Conservation (phyloP, 1,139 yeast species). For the Candida sp. region DNA sequence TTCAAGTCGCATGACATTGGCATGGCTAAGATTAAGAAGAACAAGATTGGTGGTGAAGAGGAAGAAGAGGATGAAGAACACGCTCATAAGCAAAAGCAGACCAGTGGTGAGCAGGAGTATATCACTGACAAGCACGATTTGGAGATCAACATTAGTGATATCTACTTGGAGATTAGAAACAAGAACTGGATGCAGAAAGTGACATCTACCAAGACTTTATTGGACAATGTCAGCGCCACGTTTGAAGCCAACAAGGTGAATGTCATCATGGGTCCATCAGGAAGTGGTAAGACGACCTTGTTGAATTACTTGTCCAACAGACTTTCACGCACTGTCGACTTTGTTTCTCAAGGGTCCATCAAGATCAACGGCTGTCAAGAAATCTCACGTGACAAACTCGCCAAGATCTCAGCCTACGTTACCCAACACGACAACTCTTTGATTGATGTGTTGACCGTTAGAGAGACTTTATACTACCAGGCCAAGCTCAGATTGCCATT, state of each 20-base stretch:
- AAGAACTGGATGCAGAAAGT: conserved; percentile 11
- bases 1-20: conserved; percentile 56
- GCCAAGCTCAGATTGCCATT: conserved; percentile 64
- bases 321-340: conserved; percentile 39
- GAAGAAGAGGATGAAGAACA: conserved; percentile 22
- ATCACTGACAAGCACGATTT: conserved; percentile 15
- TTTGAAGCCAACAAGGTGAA: conserved; percentile 70
- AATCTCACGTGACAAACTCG: conserved; percentile 48
- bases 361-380: conserved; percentile 23
- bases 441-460: conserved; percentile 71
- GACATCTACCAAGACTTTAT: conserved; percentile 17
- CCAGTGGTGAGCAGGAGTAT: conserved; percentile 4
- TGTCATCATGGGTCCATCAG: conserved; percentile 91
- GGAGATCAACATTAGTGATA: conserved; percentile 20
- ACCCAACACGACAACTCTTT: conserved; percentile 81
- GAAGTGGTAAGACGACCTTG: conserved; percentile 83
- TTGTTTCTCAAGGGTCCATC: conserved; percentile 24
- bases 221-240: conserved; percentile 56
- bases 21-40: conserved; percentile 48
- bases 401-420: conserved; percentile 67
- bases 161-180: conserved; percentile 22
- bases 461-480: conserved; percentile 75
- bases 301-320: conserved; percentile 71
- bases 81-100: background rate
- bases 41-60: conserved; percentile 37